Percentiles rank a stretch among this genome's conserved stretches.
phyloP scores from a whole-genome alignment of 495 filamentous ascomycete genomes.

The Friedmanniomyces endolithicus region DNA sequence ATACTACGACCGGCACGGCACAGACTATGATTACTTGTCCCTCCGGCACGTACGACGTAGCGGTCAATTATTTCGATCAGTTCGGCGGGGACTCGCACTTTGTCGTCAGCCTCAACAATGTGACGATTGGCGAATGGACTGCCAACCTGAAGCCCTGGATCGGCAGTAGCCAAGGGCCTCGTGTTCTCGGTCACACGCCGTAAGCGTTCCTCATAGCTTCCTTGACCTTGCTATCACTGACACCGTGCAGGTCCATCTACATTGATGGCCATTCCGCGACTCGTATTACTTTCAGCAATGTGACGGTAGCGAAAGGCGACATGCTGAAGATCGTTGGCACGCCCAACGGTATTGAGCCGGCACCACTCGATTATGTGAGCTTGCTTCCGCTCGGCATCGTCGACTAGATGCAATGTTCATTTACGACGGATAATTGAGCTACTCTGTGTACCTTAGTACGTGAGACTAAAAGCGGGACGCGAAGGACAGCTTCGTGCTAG shows the following conservation, averaged over 20 bases:
- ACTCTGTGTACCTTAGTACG: no score
- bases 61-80: constrained; percentile 55
- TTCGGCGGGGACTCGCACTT: constrained; percentile 43
- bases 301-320: constrained; percentile 43
- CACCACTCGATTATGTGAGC: constrained; percentile 55
- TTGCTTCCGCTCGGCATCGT: constrained; percentile 47
- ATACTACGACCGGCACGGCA: constrained; percentile 40
- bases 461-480: no score
- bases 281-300: constrained; percentile 42
- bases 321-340: constrained; percentile 45
- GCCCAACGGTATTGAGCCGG: constrained; percentile 48
- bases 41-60: constrained; percentile 47
- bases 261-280: constrained; percentile 54
- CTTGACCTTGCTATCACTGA: no score
- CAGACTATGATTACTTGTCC: constrained; percentile 34
- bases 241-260: no score
- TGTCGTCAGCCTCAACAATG: constrained; percentile 41
- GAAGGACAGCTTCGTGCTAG: background rate
- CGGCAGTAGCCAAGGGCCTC: constrained; percentile 33
- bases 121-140: constrained; percentile 44
- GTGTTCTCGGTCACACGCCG: constrained; percentile 39
- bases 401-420: constrained; percentile 33
- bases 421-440: no score
- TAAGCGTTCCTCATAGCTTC: no score
- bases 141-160: constrained; percentile 28